phyloP scores from a whole-genome alignment of 768 basidiomycete species.

The Trametes meyenii region DNA sequence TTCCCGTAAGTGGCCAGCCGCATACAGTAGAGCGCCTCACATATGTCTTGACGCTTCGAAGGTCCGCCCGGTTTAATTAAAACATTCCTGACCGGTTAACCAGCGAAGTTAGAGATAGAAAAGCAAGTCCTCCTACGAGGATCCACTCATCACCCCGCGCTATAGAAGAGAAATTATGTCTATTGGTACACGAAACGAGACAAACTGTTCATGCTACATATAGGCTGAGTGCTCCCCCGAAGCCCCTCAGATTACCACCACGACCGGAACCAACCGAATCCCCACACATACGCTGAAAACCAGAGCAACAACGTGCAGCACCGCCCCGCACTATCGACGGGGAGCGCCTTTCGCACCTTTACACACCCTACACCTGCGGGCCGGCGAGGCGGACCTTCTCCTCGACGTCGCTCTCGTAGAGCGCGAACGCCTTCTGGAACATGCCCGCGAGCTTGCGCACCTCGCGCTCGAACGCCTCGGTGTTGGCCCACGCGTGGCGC shows the following conservation, averaged over 20 bases:
- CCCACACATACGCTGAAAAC: background rate
- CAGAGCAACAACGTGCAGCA: no score
- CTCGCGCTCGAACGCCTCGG: conserved; percentile 88
- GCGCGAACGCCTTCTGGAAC: conserved; percentile 92
- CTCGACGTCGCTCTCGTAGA: conserved; percentile 87
- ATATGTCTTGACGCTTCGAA: no score
- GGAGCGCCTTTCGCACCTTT: background rate
- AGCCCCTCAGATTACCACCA: background rate
- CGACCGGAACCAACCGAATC: background rate
- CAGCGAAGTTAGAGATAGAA: no score
- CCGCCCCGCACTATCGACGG: background rate
- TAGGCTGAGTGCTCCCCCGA: background rate
- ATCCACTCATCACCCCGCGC: no score
- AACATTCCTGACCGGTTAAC: no score
- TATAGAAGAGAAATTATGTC: conserved; percentile 3
- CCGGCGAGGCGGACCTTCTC: conserved; percentile 83
- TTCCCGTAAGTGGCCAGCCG: no score
- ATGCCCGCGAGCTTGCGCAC: conserved; percentile 86
- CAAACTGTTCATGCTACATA: background rate
- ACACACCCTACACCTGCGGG: conserved; percentile 44
- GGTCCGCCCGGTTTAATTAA: no score
- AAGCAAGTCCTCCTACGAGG: no score
- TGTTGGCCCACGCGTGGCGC: conserved; percentile 81
- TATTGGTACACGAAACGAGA: conserved; percentile 9
- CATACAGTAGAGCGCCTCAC: no score